phyloP scores from a whole-genome alignment of 2,329 filamentous ascomycete species.

The Teratosphaeria pseudoeucalypti region DNA sequence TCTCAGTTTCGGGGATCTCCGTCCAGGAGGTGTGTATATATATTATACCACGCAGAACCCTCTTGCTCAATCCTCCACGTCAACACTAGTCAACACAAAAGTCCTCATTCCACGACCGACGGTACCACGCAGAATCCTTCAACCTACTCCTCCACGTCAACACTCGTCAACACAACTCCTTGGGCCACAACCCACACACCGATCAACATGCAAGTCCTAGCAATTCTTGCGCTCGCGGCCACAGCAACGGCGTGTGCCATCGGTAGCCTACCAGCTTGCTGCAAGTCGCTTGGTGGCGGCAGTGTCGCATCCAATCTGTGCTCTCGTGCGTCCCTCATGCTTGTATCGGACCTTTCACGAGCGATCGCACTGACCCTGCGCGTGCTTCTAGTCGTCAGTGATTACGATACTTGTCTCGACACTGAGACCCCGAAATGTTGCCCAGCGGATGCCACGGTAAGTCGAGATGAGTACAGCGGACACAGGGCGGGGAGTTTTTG shows the following conservation, averaged over 20 bases:
- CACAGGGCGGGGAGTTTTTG: not conserved
- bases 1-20: too few relatives aligned
- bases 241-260: not conserved
- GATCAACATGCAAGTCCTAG: not conserved
- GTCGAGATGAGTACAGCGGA: not conserved
- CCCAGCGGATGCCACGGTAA: not conserved
- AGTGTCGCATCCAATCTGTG: not conserved
- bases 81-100: too few relatives aligned
- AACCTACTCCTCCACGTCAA: too few relatives aligned
- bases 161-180: too few relatives aligned
- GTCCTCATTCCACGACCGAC: too few relatives aligned
- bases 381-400: not conserved
- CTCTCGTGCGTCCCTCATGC: not conserved
- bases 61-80: too few relatives aligned
- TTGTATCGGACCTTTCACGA: not conserved
- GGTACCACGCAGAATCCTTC: too few relatives aligned
- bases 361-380: not conserved
- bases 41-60: too few relatives aligned
- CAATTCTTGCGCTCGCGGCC: not conserved
- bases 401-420: not conserved
- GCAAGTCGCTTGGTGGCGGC: not conserved
- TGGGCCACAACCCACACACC: not conserved
- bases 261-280: not conserved
- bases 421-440: not conserved
- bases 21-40: too few relatives aligned